A percentile compares a stretch with the other conserved stretches of the same genome.
phyloP scores from a whole-genome alignment of 176 grass and related monocot genomes.

The Triticum turgidum region DNA sequence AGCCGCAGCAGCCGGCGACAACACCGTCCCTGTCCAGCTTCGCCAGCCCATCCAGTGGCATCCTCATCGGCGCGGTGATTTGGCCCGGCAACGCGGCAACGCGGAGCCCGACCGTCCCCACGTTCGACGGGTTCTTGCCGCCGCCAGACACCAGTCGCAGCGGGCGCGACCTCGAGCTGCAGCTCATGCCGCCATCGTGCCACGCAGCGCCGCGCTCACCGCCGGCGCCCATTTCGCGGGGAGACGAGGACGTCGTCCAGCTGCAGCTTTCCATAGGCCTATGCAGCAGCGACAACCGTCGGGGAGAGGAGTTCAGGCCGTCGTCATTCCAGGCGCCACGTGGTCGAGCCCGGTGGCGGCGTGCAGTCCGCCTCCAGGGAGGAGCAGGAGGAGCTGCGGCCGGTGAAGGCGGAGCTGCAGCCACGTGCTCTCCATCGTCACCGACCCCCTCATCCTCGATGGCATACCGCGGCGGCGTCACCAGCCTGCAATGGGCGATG shows the following conservation, averaged over 20 bases:
- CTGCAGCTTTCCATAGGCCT: conserved; percentile 59
- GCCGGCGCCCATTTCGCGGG: background rate
- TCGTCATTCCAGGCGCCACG: background rate
- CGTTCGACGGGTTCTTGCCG: conserved; percentile 12
- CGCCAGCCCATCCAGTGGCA: conserved; percentile 36
- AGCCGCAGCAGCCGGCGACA: background rate
- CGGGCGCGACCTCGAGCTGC: conserved; percentile 54
- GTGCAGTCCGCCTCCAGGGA: background rate
- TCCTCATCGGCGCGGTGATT: background rate
- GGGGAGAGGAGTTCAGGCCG: background rate
- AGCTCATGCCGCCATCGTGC: conserved; percentile 54
- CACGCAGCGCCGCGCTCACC: background rate
- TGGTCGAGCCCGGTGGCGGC: background rate
- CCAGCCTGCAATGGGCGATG: conserved; percentile 26
- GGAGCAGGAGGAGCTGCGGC: conserved; percentile 33
- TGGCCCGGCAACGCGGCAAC: too few species aligned
- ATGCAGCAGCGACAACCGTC: background rate
- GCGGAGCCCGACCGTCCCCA: too few species aligned
- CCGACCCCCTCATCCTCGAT: conserved; percentile 58
- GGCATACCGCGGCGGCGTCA: conserved; percentile 39
- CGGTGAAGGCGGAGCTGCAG: conserved; percentile 54
- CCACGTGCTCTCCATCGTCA: conserved; percentile 57
- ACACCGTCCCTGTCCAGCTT: conserved; percentile 18
- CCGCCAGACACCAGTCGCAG: background rate
- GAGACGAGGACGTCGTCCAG: conserved; percentile 8